Evolutionary conservation across 139 green algal species (phyloP), one percentile per base, ranked within the genome.

Genomic region (Coelastrella sp.): DNA sequence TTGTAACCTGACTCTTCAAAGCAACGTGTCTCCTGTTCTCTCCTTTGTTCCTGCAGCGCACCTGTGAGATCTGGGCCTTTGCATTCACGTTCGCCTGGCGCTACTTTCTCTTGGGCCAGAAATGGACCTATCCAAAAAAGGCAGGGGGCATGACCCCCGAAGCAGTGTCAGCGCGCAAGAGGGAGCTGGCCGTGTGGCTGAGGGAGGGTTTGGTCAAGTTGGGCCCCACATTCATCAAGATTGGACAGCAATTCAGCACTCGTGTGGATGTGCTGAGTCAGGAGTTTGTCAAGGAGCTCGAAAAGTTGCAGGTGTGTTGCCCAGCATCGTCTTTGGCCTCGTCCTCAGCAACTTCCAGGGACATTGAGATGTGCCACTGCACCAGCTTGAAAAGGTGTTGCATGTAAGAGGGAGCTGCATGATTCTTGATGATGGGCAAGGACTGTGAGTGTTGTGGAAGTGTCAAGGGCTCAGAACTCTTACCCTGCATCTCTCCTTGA

Each of bases 201-300:
- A 93, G 97, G 3, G 95, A 99, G 91, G 96, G 95, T 1, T 92
- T 99, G 34, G 92, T 99, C 38, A 88, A 91, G 34, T 89, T 99
- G 76, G 97, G 97, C 1, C 57, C 48, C 68, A 45, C 88, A 92
- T 97, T 98, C 88, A 97, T 98, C 88, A 96, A 98, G 91, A 94
- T 96, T 59, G 92, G 95, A 4, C 96, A 99, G 91, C 96, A 99
- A 88, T 99, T 99, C 92, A 95, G 86, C 64, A 99, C 97, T 9
- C 93, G 97, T 50, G 95, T 97, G 81, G 97, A 99, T 71, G 92
- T 99, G 45, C 93, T 99, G 51, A 89, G 93, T 11, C 89, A 91
- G 9, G 97, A 99, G 91, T 99, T 98, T 89, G 93, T 99, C 57
- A 92, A 96, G 76, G 96, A 99, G 93, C 94, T 99, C 34, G 92